Evolutionary conservation across 2,329 filamentous ascomycete genomes (phyloP), one percentile per base, ranked within the genome.

Genomic region (Colletotrichum lindemuthianum): DNA sequence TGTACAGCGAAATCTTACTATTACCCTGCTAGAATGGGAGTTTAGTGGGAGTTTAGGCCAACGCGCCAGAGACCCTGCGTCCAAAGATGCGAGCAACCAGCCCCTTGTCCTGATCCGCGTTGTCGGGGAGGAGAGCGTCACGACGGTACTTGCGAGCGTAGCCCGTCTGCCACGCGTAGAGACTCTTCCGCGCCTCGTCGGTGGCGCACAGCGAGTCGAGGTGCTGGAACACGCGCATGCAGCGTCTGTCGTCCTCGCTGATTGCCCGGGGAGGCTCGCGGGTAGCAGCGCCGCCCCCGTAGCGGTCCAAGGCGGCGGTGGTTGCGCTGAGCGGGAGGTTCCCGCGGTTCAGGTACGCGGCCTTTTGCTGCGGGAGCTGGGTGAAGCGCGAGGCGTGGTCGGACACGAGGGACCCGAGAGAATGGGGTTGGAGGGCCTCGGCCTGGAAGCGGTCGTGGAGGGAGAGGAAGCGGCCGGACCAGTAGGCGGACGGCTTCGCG

Each of bases 381-480:
- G 53, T 57, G 2, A 58, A 51, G 24, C 49, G 52, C n/a, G 52
- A 56, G 11, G 57, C 61, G 33, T 67, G 63, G 39, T 56, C 63
- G 8, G 61, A 40, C 2, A 66, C 48, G 4, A 67, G 40, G 11
- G 36, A 53, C 2, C 39, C 39, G 9, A 67, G 65, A 10, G 52
- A 57, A 8, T 49, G 43, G 11, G 51, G 51, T 44, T 63, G 61
- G 15, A 67, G 52, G 6, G 45, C 69, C 67, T 84, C 81, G 63
- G 76, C 80, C 34, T 59, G 63, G 24, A 83, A 81, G n/a, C 79
- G 81, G 73, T 90, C 87, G 54, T 84, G 79, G 0, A 89, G 74
- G 2, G 85, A 76, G 54, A 82, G 76, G 71, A 90, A 89, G 43
- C 88, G 85, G 15, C 88, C 88, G 10, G 81, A 78, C 88, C 88